Conservation (phyloP, 2,329 filamentous ascomycete species). For the Grosmannia huntii region DNA sequence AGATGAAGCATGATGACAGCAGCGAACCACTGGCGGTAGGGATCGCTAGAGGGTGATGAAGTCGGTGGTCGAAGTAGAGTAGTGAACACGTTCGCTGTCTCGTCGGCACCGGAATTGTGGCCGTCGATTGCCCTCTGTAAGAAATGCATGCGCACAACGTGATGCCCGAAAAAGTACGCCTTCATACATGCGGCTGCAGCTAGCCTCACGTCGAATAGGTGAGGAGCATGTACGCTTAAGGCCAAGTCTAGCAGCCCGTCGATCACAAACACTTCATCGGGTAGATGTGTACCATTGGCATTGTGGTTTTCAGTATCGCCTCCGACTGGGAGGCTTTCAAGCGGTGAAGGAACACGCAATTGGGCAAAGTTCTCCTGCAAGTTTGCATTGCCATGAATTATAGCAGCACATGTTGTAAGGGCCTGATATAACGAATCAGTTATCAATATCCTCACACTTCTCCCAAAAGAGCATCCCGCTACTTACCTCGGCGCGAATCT, state of each 20-base stretch:
- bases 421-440: slow-evolving; percentile 37
- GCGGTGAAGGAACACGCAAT: slow-evolving; percentile 57
- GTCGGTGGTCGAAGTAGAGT: slow-evolving; percentile 60
- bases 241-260: slow-evolving; percentile 80
- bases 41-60: slow-evolving; percentile 53
- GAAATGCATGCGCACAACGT: slow-evolving; percentile 74
- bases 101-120: slow-evolving; percentile 62
- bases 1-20: slow-evolving; percentile 78
- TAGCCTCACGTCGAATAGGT: slow-evolving; percentile 66
- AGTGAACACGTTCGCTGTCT: slow-evolving; percentile 78
- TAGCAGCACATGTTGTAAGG: slow-evolving; percentile 71
- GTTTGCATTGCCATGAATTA: slow-evolving; percentile 67
- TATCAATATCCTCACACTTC: neutral
- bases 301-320: slow-evolving; percentile 11
- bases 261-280: slow-evolving; percentile 67
- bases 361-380: slow-evolving; percentile 87
- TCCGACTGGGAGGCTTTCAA: slow-evolving; percentile 23
- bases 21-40: slow-evolving; percentile 84
- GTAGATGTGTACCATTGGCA: slow-evolving; percentile 29
- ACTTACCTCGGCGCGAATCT: slow-evolving; percentile 68
- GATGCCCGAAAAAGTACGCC: slow-evolving; percentile 77
- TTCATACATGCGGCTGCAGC: slow-evolving; percentile 85
- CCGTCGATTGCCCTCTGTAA: slow-evolving; percentile 80
- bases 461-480: neutral
- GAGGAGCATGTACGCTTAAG: slow-evolving; percentile 51